Evolutionary conservation across 2,329 filamentous ascomycete species (phyloP).

Genomic region (Colletotrichum euphorbiae): DNA sequence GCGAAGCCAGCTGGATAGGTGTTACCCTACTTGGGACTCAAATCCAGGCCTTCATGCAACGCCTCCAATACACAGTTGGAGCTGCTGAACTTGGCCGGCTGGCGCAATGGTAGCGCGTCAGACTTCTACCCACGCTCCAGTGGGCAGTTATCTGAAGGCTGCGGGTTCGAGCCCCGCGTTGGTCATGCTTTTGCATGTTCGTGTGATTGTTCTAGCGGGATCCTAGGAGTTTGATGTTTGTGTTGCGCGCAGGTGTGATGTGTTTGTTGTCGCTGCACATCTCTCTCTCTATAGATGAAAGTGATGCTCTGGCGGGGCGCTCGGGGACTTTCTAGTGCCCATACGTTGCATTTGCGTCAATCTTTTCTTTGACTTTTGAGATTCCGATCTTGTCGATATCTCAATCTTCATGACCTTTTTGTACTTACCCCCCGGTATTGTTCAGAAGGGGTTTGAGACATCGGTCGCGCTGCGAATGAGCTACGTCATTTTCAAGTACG

Average conservation of each 20-base stretch:
- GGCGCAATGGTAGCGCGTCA: conserved; percentile 41
- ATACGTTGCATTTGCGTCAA: too few species aligned
- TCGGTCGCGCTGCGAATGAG: neutral
- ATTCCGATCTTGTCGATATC: too few species aligned
- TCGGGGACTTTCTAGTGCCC: too few species aligned
- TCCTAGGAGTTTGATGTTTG: too few species aligned
- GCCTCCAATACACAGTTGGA: conserved; percentile 28
- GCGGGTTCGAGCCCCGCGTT: conserved; percentile 40
- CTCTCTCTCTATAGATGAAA: too few species aligned
- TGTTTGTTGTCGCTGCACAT: too few species aligned
- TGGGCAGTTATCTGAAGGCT: conserved; percentile 30
- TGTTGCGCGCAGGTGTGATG: too few species aligned
- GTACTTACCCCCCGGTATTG: neutral
- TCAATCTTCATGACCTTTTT: too few species aligned
- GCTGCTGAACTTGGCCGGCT: conserved; percentile 25
- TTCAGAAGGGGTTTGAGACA: neutral
- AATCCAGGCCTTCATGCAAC: neutral
- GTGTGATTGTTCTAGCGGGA: neutral
- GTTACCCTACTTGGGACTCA: neutral
- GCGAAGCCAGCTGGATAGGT: neutral
- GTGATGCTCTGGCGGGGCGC: too few species aligned
- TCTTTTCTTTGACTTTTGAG: too few species aligned
- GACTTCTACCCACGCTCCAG: conserved; percentile 12
- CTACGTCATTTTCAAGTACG: neutral
- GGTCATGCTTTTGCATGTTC: conserved; percentile 15